Percentiles rank a stretch among this genome's conserved stretches.
Conservation (phyloP, 495 filamentous ascomycete genomes). For the Talaromyces thailandensis region DNA sequence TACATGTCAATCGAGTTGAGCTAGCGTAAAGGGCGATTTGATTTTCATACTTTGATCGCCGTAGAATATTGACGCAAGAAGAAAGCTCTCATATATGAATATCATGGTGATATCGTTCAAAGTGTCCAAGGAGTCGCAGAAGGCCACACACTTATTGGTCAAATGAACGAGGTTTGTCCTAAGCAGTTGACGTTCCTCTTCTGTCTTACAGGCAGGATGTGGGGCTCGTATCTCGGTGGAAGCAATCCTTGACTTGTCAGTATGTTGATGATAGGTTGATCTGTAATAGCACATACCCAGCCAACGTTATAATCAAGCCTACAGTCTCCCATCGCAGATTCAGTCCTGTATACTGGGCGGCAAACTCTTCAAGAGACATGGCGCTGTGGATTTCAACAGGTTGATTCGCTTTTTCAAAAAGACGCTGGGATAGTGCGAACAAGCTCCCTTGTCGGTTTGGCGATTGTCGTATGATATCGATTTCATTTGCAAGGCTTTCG, state of each 20-base stretch:
- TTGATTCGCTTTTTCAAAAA: conserved; percentile 25
- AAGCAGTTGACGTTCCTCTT: conserved; percentile 7
- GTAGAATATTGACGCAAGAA: conserved; percentile 34
- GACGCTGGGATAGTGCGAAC: conserved; percentile 9
- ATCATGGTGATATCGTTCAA: conserved; percentile 36
- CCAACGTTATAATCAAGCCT: conserved; percentile 10
- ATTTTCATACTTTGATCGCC: conserved; percentile 31
- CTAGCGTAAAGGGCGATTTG: background rate
- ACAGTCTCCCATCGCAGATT: conserved; percentile 34
- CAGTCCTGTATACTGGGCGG: conserved; percentile 22
- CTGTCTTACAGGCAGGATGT: conserved; percentile 4
- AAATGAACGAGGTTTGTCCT: conserved; percentile 7
- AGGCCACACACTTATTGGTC: conserved; percentile 6
- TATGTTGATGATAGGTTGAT: background rate
- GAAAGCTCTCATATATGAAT: conserved; percentile 37
- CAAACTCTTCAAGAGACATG: conserved; percentile 18
- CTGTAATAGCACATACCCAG: background rate
- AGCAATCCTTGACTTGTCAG: background rate
- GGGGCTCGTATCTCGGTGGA: conserved; percentile 5
- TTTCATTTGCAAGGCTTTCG: conserved; percentile 3
- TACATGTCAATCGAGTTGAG: background rate
- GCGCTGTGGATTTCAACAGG: conserved; percentile 16
- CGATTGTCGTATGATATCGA: conserved; percentile 1
- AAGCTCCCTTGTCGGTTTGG: conserved; percentile 2
- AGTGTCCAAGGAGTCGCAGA: conserved; percentile 27